These are phyloP conservation scores for Cryphonectria radicalis DNA, from an alignment of 2,329 filamentous ascomycete species.

Conservation along the genomic window DNA sequence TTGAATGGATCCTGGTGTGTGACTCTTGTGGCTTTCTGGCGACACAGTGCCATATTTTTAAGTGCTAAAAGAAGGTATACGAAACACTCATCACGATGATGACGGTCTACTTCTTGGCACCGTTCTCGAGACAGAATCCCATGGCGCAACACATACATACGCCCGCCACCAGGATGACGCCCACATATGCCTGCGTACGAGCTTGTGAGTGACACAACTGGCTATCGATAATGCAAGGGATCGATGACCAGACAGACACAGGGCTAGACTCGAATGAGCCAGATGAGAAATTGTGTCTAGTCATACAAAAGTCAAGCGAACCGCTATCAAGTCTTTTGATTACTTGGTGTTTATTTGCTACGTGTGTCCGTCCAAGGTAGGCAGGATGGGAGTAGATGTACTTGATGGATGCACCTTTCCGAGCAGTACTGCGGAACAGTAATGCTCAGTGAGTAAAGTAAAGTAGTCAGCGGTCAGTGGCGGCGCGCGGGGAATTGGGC, in stretches of 20 bases:
- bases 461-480: background rate
- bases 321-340: background rate
- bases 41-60: background rate
- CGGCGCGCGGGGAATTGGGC: background rate
- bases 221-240: background rate
- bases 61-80: background rate
- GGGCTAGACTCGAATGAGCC: background rate
- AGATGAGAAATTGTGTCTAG: background rate
- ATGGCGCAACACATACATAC: background rate
- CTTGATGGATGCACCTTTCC: background rate
- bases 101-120: background rate
- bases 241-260: background rate
- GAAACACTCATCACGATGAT: background rate
- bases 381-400: no score
- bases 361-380: no score
- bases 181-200: background rate
- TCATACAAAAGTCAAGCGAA: background rate
- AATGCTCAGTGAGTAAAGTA: background rate
- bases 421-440: no score
- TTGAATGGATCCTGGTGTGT: background rate
- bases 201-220: background rate
- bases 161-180: background rate
- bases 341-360: background rate
- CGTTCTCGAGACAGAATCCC: background rate
- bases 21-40: background rate